Percentiles rank a stretch among this genome's conserved stretches.
These are phyloP conservation scores for Aspergillus fumigatus DNA, from an alignment of 2,329 filamentous ascomycete species.

Conservation along the genomic window DNA sequence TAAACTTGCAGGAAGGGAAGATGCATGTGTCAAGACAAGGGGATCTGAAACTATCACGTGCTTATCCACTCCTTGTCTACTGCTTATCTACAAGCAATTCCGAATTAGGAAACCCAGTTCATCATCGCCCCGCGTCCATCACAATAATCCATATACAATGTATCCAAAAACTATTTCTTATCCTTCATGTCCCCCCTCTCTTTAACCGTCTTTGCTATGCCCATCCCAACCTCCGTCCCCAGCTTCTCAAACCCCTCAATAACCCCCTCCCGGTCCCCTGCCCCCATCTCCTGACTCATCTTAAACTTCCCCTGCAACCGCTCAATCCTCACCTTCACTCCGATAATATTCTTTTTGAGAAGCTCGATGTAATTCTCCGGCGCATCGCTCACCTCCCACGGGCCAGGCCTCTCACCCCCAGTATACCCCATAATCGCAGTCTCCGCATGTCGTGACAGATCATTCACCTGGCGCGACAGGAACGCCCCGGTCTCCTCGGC, in stretches of 20 bases:
- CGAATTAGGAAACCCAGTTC: background rate
- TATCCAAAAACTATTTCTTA: background rate
- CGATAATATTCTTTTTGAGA: conserved; percentile 56
- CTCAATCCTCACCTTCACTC: conserved; percentile 56
- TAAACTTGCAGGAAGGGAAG: no score
- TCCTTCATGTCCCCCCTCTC: conserved; percentile 26
- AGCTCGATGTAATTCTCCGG: conserved; percentile 55
- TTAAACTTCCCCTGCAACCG: conserved; percentile 60
- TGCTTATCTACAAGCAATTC: background rate
- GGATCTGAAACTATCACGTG: background rate
- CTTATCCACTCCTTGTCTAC: background rate
- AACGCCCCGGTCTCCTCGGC: conserved; percentile 45
- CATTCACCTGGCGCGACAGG: conserved; percentile 49
- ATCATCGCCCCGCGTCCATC: background rate
- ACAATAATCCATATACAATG: background rate
- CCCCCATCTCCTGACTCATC: conserved; percentile 59
- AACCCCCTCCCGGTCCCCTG: conserved; percentile 54
- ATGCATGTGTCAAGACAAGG: background rate
- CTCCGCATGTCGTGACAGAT: conserved; percentile 52
- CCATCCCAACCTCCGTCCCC: conserved; percentile 34
- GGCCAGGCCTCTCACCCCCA: conserved; percentile 44
- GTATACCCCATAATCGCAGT: conserved; percentile 54
- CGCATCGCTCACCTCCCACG: conserved; percentile 59
- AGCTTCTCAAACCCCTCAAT: conserved; percentile 51
- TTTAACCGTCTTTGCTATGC: conserved; percentile 32